A percentile compares a stretch with the other conserved stretches of the same genome.
phyloP scores from a whole-genome alignment of 495 filamentous ascomycete genomes.

The Podospora tetraspora region DNA sequence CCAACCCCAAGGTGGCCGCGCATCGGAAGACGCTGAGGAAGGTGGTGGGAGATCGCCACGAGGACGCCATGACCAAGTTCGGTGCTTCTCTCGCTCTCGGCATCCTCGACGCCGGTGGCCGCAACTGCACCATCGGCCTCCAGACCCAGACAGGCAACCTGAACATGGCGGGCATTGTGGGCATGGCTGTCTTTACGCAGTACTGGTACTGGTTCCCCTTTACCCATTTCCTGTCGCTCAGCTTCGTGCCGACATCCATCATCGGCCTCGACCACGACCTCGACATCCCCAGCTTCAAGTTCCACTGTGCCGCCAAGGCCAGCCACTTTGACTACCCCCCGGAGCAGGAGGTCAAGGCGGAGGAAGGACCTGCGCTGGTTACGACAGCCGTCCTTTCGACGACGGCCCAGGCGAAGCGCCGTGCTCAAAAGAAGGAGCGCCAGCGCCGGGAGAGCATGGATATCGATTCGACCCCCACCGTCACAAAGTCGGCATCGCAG shows the following conservation, averaged over 20 bases:
- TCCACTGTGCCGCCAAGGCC: constrained; percentile 87
- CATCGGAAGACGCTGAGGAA: constrained; percentile 84
- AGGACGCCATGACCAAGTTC: constrained; percentile 99
- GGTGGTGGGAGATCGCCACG: constrained; percentile 89
- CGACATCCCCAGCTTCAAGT: constrained; percentile 92
- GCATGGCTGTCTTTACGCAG: constrained; percentile 96
- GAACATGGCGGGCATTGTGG: constrained; percentile 95
- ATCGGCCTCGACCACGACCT: constrained; percentile 91
- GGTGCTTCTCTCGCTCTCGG: constrained; percentile 89
- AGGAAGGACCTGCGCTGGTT: constrained; percentile 89
- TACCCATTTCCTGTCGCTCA: constrained; percentile 92
- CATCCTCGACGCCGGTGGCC: constrained; percentile 96
- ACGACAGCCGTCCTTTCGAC: constrained; percentile 95
- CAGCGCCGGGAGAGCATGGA: constrained; percentile 84
- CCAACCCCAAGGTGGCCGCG: constrained; percentile 82
- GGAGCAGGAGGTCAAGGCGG: constrained; percentile 87
- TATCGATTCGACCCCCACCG: constrained; percentile 68
- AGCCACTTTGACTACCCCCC: constrained; percentile 98
- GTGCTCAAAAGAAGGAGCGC: constrained; percentile 70
- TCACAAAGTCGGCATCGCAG: constrained; percentile 63
- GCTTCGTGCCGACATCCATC: constrained; percentile 89
- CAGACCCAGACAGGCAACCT: constrained; percentile 97
- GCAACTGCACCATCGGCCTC: constrained; percentile 95
- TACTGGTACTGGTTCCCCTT: constrained; percentile 99
- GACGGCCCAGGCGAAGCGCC: constrained; percentile 91